Evolutionary conservation across 768 basidiomycete species (phyloP).

Genomic region (Phanerodontia chrysosporium): DNA sequence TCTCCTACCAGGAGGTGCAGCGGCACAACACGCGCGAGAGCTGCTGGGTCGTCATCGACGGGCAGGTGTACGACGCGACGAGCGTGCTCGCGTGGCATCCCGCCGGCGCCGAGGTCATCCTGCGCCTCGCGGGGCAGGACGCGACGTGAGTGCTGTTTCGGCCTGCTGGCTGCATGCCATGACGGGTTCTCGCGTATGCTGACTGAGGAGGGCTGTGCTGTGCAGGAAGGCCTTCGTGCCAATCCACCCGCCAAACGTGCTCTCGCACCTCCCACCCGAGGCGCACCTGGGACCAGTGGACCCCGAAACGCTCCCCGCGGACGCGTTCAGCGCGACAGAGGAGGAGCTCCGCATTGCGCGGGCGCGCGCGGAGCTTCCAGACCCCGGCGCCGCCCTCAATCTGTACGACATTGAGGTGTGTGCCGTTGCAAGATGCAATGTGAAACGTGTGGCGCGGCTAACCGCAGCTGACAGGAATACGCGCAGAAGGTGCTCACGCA

Average conservation of each 20-base stretch:
- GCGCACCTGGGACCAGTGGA: conserved; percentile 27
- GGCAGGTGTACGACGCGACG: conserved; percentile 22
- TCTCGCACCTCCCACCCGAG: conserved; percentile 19
- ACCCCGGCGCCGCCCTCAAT: conserved; percentile 24
- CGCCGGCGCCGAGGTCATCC: conserved; percentile 81
- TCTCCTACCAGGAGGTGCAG: conserved; percentile 37
- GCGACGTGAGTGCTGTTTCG: conserved; percentile 56
- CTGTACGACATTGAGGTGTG: conserved; percentile 26
- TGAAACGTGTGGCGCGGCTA: not conserved
- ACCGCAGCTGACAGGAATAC: conserved; percentile 11
- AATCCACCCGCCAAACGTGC: conserved; percentile 15
- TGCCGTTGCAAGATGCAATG: not conserved
- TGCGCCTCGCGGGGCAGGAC: conserved; percentile 88
- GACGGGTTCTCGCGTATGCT: no score
- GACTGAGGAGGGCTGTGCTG: no score
- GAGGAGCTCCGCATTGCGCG: conserved; percentile 26
- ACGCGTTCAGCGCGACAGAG: conserved; percentile 17
- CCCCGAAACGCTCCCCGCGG: conserved; percentile 20
- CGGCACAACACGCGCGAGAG: conserved; percentile 52
- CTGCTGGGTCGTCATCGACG: conserved; percentile 80
- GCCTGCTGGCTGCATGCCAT: no score
- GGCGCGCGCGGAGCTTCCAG: conserved; percentile 20
- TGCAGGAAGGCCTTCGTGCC: conserved; percentile 18
- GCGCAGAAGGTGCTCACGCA: conserved; percentile 23
- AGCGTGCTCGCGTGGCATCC: conserved; percentile 14